Evolutionary conservation across 768 basidiomycete species (phyloP), one percentile per base, ranked within the genome.

Genomic region (Termitomyces bulborhizus): DNA sequence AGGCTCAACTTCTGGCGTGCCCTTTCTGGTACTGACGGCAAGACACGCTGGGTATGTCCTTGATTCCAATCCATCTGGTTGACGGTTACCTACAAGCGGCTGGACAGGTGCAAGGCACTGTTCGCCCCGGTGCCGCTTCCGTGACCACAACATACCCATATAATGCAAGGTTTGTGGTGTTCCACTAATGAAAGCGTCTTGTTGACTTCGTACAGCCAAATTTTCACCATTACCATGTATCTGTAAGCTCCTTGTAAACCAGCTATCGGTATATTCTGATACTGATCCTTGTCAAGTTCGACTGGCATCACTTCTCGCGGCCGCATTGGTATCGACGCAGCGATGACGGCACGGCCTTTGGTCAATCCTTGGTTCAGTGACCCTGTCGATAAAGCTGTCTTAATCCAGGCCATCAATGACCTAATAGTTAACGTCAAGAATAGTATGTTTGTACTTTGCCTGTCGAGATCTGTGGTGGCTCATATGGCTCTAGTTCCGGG

Each of bases 1-100:
- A 81, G 80, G 49, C 55, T 79, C 51, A 86, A 84, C 70, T 86
- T 84, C 75, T 85, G 84, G 84, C 71, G 79, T 42, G 76, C 81
- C 0, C 76, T 76, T 57, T 60, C 62, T 24, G 77, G 76, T 9
- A 64, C 69, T 16, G 82, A 83, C 55, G 67, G 71, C 12, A 72
- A 64, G 45, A 77, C 75, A 3, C 78, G 81, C 50, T 83, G 73
- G 63, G 79, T 78, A 64, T n/a, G 75, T 65, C 3, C 16, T 32
- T 21, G 16, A 21, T 21, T 32, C 8, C 8, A 18, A 12, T 46
- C 29, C 6, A 32, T 21, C 21, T 9, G n/a, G 24, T 34, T 24
- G 29, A 6, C 18, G 31, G 13, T 43, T 2, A 12, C 27, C 11
- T 18, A 39, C 11, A 6, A 52, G 2, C 0, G 18, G 1, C 1